phyloP scores from a whole-genome alignment of 2,329 filamentous ascomycete genomes.

The Coleophoma eucalyptorum region DNA sequence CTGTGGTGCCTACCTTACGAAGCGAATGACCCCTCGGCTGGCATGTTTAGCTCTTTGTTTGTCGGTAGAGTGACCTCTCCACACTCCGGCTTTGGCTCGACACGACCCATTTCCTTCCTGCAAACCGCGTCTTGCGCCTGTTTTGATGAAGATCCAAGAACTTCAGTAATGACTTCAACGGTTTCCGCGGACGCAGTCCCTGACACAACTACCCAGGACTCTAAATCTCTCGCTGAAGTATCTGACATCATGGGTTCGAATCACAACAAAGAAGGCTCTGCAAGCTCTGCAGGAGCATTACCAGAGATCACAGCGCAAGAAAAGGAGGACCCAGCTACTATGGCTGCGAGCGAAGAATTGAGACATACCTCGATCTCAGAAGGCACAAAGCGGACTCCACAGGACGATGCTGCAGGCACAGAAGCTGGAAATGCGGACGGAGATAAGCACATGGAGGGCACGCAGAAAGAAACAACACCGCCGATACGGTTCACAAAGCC shows the following conservation, averaged over 20 bases:
- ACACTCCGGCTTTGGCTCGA: too few species aligned
- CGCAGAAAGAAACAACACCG: conserved; percentile 20
- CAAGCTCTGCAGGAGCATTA: conserved; percentile 8
- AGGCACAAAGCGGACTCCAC: conserved; percentile 25
- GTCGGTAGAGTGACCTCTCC: too few species aligned
- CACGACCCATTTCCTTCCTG: too few species aligned
- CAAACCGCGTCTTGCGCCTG: background rate
- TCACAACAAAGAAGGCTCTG: conserved; percentile 8
- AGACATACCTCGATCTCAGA: conserved; percentile 61
- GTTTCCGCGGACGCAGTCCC: conserved; percentile 10
- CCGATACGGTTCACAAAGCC: conserved; percentile 22
- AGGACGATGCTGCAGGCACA: conserved; percentile 21
- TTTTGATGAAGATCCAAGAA: conserved; percentile 12
- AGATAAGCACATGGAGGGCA: conserved; percentile 22
- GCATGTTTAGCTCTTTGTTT: too few species aligned
- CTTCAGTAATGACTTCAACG: conserved; percentile 16
- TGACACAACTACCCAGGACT: conserved; percentile 9
- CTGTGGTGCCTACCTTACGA: too few species aligned
- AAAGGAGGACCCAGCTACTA: conserved; percentile 52
- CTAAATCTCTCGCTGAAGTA: background rate
- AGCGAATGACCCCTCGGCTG: too few species aligned
- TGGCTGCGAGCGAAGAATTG: conserved; percentile 59
- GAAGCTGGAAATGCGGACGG: conserved; percentile 23
- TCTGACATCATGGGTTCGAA: conserved; percentile 19
- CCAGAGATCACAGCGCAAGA: conserved; percentile 16